A percentile compares a stretch with the other conserved stretches of the same genome.
These are phyloP conservation scores for Diaporthe ampelina DNA, from an alignment of 2,329 filamentous ascomycete genomes.

Conservation along the genomic window DNA sequence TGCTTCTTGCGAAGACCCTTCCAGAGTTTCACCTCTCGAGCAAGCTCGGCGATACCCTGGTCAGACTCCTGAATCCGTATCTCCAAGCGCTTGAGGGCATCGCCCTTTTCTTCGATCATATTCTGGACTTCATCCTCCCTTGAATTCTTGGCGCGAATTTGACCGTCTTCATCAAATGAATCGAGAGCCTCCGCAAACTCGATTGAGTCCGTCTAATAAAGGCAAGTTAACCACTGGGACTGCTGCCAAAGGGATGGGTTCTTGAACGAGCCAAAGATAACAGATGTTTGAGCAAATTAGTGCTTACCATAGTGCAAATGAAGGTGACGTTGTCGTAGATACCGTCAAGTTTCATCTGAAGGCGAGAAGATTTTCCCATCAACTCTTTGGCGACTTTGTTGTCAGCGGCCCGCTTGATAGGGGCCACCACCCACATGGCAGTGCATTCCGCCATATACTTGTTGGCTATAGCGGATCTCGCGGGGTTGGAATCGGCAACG, in stretches of 20 bases:
- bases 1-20: not conserved
- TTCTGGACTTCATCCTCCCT: not conserved
- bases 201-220: slow-evolving; percentile 68
- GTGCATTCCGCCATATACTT: slow-evolving; percentile 73
- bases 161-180: slow-evolving; percentile 27
- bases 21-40: not conserved
- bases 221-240: too few species aligned
- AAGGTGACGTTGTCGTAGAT: slow-evolving; percentile 68
- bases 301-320: slow-evolving; percentile 64
- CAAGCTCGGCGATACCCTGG: not conserved
- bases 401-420: slow-evolving; percentile 72
- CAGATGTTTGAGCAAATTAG: too few species aligned
- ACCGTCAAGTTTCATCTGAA: slow-evolving; percentile 72
- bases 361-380: slow-evolving; percentile 68
- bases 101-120: not conserved
- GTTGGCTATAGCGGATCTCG: slow-evolving; percentile 68
- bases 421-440: slow-evolving; percentile 72
- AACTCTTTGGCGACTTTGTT: slow-evolving; percentile 70
- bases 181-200: slow-evolving; percentile 7
- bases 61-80: not conserved
- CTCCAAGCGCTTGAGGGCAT: not conserved
- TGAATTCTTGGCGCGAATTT: not conserved
- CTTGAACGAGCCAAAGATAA: too few species aligned
- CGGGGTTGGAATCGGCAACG: slow-evolving; percentile 71
- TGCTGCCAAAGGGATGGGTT: too few species aligned